Evolutionary conservation across 2,329 filamentous ascomycete genomes (phyloP).

Genomic region (Hymenoscyphus infarciens): DNA sequence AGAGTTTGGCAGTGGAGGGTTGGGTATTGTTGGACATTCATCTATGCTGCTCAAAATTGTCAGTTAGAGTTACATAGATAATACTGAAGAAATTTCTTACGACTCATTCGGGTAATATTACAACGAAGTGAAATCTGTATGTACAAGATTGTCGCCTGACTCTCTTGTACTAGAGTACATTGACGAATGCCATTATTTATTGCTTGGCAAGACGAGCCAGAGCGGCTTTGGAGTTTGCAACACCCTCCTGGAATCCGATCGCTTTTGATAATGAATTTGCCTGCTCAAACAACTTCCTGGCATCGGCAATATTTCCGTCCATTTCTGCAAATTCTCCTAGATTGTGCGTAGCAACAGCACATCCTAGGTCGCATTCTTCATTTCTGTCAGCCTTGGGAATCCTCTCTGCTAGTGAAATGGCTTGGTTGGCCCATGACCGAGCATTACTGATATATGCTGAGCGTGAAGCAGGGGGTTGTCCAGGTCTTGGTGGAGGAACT

Average conservation of each 20-base stretch:
- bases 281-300: constrained; percentile 65
- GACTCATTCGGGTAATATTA: background rate
- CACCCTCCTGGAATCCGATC: constrained; percentile 50
- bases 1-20: background rate
- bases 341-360: constrained; percentile 80
- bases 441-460: constrained; percentile 65
- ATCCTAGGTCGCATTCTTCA: constrained; percentile 79
- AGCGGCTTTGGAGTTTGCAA: constrained; percentile 50
- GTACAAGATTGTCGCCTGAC: background rate
- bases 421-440: constrained; percentile 74
- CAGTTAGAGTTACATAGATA: background rate
- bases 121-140: constrained; percentile 2
- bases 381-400: constrained; percentile 65
- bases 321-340: constrained; percentile 80
- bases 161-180: background rate
- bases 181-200: background rate
- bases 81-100: background rate
- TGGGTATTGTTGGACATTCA: background rate
- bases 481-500: constrained; percentile 35
- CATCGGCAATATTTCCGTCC: constrained; percentile 61
- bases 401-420: constrained; percentile 61
- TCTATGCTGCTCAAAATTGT: background rate
- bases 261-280: constrained; percentile 58
- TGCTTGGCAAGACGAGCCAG: constrained; percentile 36
- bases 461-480: constrained; percentile 47